Percentiles rank a stretch among this genome's conserved stretches.
These are phyloP conservation scores for Dalbergia cultrata DNA, from an alignment of 306 rosid genomes.

Conservation along the genomic window DNA sequence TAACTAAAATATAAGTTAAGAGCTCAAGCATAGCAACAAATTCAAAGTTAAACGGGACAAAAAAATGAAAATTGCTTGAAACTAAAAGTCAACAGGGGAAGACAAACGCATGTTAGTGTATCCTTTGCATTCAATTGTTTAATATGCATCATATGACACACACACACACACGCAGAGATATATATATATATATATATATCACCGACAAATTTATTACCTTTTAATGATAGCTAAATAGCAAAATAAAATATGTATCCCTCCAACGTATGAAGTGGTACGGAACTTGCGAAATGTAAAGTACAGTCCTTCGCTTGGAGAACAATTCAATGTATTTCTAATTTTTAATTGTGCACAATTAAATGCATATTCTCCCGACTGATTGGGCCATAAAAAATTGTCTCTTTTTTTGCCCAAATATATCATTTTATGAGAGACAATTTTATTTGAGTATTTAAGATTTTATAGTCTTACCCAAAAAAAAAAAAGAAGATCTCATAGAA, in stretches of 20 bases:
- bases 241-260: constrained; percentile 16
- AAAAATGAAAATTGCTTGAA: not conserved
- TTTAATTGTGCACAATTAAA: not conserved
- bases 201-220: constrained; percentile 27
- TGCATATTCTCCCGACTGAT: not conserved
- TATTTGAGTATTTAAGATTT: too few species aligned
- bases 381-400: not conserved
- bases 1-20: not conserved
- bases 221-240: constrained; percentile 11
- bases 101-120: constrained; percentile 23
- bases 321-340: constrained; percentile 6
- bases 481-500: too few species aligned
- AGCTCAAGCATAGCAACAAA: not conserved
- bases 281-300: constrained; percentile 38
- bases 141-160: not conserved
- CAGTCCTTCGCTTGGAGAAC: constrained; percentile 43
- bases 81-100: constrained; percentile 3
- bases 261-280: constrained; percentile 53
- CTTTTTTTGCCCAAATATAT: too few species aligned
- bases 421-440: too few species aligned
- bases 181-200: not conserved
- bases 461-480: too few species aligned
- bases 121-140: constrained; percentile 8
- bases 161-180: not conserved
- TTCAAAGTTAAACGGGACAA: constrained; percentile 23